A percentile compares a stretch with the other conserved stretches of the same genome.
Conservation (phyloP, 192 early-diverging fungal genomes). For the Spizellomyces punctatus region DNA sequence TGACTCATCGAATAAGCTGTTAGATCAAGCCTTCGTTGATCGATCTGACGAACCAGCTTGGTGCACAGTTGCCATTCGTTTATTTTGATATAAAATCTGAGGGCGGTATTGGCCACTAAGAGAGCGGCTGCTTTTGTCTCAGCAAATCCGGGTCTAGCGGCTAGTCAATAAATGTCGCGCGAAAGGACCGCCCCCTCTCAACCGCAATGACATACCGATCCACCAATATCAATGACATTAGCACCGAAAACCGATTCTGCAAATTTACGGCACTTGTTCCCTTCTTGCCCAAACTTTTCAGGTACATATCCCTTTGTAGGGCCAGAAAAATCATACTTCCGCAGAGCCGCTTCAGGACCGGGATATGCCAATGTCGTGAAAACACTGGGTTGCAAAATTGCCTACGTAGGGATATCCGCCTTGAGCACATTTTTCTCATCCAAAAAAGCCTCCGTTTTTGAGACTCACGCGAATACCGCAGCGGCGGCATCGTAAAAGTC, state of each 20-base stretch:
- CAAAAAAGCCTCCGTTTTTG: too few relatives aligned
- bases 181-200: neutral
- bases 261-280: slow-evolving; percentile 13
- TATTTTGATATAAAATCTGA: slow-evolving; percentile 26
- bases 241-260: slow-evolving; percentile 29
- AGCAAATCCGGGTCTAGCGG: slow-evolving; percentile 9
- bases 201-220: slow-evolving; percentile 5
- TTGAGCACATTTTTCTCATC: neutral
- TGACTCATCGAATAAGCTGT: slow-evolving; percentile 22
- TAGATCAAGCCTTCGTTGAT: slow-evolving; percentile 13
- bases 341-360: slow-evolving; percentile 22
- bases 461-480: slow-evolving; percentile 24
- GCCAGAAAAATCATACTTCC: slow-evolving; percentile 22
- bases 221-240: slow-evolving; percentile 19
- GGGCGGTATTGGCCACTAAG: slow-evolving; percentile 22
- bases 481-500: slow-evolving; percentile 30
- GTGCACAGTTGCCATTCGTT: slow-evolving; percentile 28
- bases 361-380: slow-evolving; percentile 12
- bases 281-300: slow-evolving; percentile 22
- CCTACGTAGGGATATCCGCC: neutral
- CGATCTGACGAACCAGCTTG: slow-evolving; percentile 25
- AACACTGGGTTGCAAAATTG: slow-evolving; percentile 20
- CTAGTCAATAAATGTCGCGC: neutral
- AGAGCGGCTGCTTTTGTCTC: slow-evolving; percentile 21
- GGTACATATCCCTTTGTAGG: slow-evolving; percentile 18